Percentiles rank a stretch among this genome's conserved stretches.
These are phyloP conservation scores for Clonostachys rosea DNA, from an alignment of 2,329 filamentous ascomycete genomes.

Conservation along the genomic window DNA sequence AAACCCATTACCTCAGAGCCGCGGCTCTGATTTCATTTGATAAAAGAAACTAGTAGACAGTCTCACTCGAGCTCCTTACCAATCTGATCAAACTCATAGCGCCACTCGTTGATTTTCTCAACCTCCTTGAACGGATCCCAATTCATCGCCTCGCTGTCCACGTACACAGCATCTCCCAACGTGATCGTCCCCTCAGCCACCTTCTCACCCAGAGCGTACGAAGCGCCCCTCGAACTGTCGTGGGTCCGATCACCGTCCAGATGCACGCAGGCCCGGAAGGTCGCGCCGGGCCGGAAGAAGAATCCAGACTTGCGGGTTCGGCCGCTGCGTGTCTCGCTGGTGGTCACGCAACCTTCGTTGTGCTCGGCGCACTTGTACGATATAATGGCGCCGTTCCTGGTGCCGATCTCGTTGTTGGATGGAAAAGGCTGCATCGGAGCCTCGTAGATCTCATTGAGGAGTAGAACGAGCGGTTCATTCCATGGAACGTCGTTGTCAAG, in stretches of 20 bases:
- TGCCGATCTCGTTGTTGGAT: slow-evolving; percentile 12
- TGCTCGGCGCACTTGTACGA: not conserved
- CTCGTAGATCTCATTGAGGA: slow-evolving; percentile 23
- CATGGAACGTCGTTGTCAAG: slow-evolving; percentile 5
- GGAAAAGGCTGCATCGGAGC: slow-evolving; percentile 30
- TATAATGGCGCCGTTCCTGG: slow-evolving; percentile 14
- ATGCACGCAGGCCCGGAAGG: slow-evolving; percentile 20
- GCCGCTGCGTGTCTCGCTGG: slow-evolving; percentile 11
- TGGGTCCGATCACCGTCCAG: slow-evolving; percentile 11
- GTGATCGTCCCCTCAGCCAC: slow-evolving; percentile 12
- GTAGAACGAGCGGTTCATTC: slow-evolving; percentile 15
- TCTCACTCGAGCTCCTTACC: slow-evolving; percentile 5
- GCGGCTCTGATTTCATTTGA: too few species aligned
- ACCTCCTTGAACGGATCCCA: slow-evolving; percentile 21
- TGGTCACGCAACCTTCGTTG: slow-evolving; percentile 1
- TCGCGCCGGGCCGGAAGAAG: slow-evolving; percentile 20
- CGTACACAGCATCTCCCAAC: slow-evolving; percentile 16
- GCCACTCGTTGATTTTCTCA: slow-evolving; percentile 18
- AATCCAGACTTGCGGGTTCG: slow-evolving; percentile 12
- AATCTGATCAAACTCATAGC: slow-evolving; percentile 19
- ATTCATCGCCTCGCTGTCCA: slow-evolving; percentile 23
- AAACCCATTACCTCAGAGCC: too few species aligned
- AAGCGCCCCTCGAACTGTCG: slow-evolving; percentile 8
- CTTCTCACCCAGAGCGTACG: slow-evolving; percentile 8
- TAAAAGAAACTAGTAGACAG: too few species aligned